Percentiles rank a stretch among this genome's conserved stretches.
These are phyloP conservation scores for Claviceps sorghi DNA, from an alignment of 2,329 filamentous ascomycete genomes.

Conservation along the genomic window DNA sequence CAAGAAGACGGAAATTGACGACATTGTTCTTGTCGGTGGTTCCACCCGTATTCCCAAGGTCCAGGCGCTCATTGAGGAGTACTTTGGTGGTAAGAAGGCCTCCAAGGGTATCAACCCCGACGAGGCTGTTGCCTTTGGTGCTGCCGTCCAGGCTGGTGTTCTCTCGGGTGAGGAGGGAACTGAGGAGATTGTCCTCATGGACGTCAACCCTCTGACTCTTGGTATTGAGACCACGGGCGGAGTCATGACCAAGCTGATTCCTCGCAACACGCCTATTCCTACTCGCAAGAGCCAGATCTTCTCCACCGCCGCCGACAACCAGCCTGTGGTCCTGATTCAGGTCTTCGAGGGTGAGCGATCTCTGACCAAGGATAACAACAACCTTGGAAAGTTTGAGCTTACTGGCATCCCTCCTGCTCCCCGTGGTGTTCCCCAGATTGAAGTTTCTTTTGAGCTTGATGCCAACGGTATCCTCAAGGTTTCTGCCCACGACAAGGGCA, in stretches of 20 bases:
- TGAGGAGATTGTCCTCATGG: conserved; percentile 77
- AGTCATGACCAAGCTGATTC: conserved; percentile 95
- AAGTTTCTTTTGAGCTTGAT: conserved; percentile 94
- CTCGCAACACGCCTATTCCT: conserved; percentile 85
- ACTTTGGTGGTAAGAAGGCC: conserved; percentile 88
- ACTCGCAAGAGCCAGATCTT: conserved; percentile 98
- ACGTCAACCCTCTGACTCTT: conserved; percentile 90
- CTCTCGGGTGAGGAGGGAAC: conserved; percentile 77
- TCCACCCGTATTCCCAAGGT: conserved; percentile 99
- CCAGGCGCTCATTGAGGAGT: conserved; percentile 85
- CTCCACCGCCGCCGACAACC: conserved; percentile 92
- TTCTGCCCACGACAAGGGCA: conserved; percentile 91
- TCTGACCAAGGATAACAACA: conserved; percentile 94
- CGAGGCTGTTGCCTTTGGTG: conserved; percentile 95
- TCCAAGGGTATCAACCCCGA: conserved; percentile 99
- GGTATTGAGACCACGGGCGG: conserved; percentile 96
- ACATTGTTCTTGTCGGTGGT: conserved; percentile 95
- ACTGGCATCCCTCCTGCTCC: conserved; percentile 90
- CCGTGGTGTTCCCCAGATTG: conserved; percentile 93
- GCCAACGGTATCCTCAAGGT: conserved; percentile 98
- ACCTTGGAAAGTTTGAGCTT: conserved; percentile 95
- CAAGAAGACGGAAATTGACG: conserved; percentile 87
- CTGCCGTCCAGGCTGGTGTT: conserved; percentile 92
- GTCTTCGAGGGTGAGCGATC: conserved; percentile 89
- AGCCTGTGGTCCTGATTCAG: conserved; percentile 88